Conservation (phyloP, 208 protist genomes). For the Trypanosomatidae sp. region DNA sequence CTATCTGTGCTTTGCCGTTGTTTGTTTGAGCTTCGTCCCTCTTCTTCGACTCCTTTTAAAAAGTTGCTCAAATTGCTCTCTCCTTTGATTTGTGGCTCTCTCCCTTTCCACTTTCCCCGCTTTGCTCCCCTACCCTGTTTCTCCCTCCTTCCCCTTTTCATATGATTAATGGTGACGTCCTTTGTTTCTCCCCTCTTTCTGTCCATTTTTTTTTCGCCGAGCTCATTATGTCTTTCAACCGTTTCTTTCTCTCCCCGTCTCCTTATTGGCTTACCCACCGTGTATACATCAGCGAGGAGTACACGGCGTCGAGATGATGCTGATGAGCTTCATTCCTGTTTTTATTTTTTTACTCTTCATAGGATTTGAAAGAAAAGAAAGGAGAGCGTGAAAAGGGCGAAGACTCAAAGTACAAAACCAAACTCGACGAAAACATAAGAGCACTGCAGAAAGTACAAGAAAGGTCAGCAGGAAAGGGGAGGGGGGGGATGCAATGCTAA, state of each 20-base stretch:
- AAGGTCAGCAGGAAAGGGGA: background rate
- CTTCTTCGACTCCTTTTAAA: background rate
- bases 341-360: conserved; percentile 9
- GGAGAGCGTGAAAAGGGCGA: background rate
- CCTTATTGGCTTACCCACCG: conserved; percentile 2
- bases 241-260: background rate
- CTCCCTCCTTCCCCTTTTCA: background rate
- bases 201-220: background rate
- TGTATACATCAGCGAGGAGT: conserved; percentile 4
- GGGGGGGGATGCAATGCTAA: background rate
- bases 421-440: background rate
- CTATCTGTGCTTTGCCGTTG: background rate
- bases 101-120: background rate
- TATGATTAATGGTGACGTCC: conserved; percentile 4
- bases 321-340: conserved; percentile 2
- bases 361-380: background rate
- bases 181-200: conserved; percentile 3
- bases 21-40: conserved; percentile 1
- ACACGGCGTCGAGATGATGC: background rate
- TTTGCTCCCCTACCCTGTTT: background rate
- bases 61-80: conserved; percentile 1
- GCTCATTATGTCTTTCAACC: background rate
- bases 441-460: background rate
- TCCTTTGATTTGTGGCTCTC: background rate
- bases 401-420: background rate